Evolutionary conservation across 2,329 filamentous ascomycete species (phyloP), one percentile per base, ranked within the genome.

Genomic region (Xylariaceae sp.): DNA sequence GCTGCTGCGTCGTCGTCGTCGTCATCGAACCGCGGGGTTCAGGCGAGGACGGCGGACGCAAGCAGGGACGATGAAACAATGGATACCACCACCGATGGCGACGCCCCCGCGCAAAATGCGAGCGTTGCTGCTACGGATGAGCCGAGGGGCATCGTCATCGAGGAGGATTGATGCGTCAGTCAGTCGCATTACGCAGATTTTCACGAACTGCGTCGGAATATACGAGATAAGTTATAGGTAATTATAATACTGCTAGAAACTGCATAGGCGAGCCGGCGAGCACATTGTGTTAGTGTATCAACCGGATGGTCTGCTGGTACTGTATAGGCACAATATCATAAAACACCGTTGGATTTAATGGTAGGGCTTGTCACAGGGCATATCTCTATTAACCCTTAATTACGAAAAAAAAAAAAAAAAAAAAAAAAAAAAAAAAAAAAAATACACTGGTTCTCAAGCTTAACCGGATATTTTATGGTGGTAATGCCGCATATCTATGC

Each of bases 141-240:
- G 46, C 37, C 59, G 7, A 66, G 62, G 43, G 70, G 70, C 21
- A 71, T 72, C 29, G 58, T 72, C 50, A 72, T 72, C 41, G 68
- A 71, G 51, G 70, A 72, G 23, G 70, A 72, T 41, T 72, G 46
- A 69, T n/a, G 44, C 40, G 57, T 60, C 48, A 51, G 26, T n/a
- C n/a, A n/a, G n/a, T n/a, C n/a, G n/a, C n/a, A 10, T 29, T 10
- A 29, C 14, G 32, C 32, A 14, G 9, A 16, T 37, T 7, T 16
- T 37, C 12, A 37, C 32, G 6, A 37, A 37, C 14, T 16, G 14
- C 32, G 7, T 37, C 32, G 32, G 6, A n/a, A 37, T 37, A 10
- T 37, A 37, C 14, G 14, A 37, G 3, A 10, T 10, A 3, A 37
- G 32, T 37, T 37, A 10, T 37, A 37, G n/a, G n/a, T n/a, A n/a